A percentile compares a stretch with the other conserved stretches of the same genome.
These are phyloP conservation scores for Alternaria rosae DNA, from an alignment of 2,329 filamentous ascomycete genomes.

Conservation along the genomic window DNA sequence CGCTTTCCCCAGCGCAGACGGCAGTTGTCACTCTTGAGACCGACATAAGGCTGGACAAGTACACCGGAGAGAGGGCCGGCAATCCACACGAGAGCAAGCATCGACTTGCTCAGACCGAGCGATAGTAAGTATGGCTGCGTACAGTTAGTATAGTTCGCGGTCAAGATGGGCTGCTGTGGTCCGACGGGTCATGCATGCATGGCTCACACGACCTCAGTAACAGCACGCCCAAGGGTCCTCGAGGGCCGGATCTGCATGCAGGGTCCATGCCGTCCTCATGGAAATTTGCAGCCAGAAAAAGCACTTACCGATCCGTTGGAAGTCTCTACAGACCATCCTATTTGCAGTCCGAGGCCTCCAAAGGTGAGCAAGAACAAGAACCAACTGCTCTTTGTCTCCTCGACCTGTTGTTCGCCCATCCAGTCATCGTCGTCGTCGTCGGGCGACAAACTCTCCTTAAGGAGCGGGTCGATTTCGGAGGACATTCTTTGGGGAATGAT, in stretches of 20 bases:
- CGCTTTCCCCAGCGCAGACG: conserved; percentile 58
- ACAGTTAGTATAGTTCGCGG: background rate
- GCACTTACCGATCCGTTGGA: conserved; percentile 80
- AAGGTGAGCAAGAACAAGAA: conserved; percentile 88
- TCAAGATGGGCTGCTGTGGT: background rate
- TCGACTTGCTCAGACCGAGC: conserved; percentile 60
- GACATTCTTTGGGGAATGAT: conserved; percentile 38
- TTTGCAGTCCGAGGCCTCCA: conserved; percentile 84
- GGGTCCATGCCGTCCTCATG: conserved; percentile 3
- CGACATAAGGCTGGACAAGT: conserved; percentile 63
- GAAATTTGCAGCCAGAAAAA: background rate
- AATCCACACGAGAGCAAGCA: conserved; percentile 63
- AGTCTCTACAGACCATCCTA: conserved; percentile 94
- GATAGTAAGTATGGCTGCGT: conserved; percentile 60
- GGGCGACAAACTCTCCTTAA: conserved; percentile 46
- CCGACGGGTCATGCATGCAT: background rate
- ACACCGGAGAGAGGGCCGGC: conserved; percentile 63
- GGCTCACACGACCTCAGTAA: background rate
- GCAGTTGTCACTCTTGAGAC: conserved; percentile 61
- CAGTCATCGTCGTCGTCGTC: conserved; percentile 48
- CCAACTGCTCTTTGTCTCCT: conserved; percentile 80
- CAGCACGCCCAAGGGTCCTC: background rate
- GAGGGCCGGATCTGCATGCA: conserved; percentile 7
- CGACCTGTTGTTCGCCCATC: conserved; percentile 55
- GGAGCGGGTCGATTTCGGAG: conserved; percentile 40